These are phyloP conservation scores for Fusarium tricinctum DNA, from an alignment of 2,329 filamentous ascomycete genomes.

Conservation along the genomic window DNA sequence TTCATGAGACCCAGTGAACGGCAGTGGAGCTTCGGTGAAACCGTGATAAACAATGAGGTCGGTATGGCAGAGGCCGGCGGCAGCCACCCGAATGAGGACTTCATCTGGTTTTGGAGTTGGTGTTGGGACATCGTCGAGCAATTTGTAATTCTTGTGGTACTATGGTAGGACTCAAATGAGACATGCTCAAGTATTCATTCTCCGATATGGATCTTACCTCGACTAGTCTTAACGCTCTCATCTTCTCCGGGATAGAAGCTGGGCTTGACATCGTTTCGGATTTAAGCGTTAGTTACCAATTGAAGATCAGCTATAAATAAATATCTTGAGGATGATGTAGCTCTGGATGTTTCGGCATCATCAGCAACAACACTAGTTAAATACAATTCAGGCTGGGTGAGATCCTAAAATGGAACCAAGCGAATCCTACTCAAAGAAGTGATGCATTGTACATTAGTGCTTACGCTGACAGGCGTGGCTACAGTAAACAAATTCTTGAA, in stretches of 20 bases:
- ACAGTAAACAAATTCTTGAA: background rate
- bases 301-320: too few species aligned
- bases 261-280: background rate
- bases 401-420: background rate
- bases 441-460: constrained; percentile 1
- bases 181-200: background rate
- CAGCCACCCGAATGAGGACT: constrained; percentile 27
- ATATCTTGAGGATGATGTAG: background rate
- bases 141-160: constrained; percentile 28
- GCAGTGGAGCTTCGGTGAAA: constrained; percentile 30
- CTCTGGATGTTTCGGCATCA: background rate
- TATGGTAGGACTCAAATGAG: constrained; percentile 8
- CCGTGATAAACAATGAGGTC: constrained; percentile 42
- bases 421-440: background rate
- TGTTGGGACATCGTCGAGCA: constrained; percentile 25
- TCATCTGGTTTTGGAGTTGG: constrained; percentile 23
- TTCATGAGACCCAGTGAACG: constrained; percentile 44
- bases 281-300: background rate
- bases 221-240: constrained; percentile 40
- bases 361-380: background rate
- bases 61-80: constrained; percentile 39
- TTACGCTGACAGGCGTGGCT: background rate
- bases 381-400: too few species aligned
- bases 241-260: constrained; percentile 16
- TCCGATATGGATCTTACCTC: constrained; percentile 16